These are phyloP conservation scores for Venturiaceae sp. DNA, from an alignment of 2,329 filamentous ascomycete genomes.

Conservation along the genomic window DNA sequence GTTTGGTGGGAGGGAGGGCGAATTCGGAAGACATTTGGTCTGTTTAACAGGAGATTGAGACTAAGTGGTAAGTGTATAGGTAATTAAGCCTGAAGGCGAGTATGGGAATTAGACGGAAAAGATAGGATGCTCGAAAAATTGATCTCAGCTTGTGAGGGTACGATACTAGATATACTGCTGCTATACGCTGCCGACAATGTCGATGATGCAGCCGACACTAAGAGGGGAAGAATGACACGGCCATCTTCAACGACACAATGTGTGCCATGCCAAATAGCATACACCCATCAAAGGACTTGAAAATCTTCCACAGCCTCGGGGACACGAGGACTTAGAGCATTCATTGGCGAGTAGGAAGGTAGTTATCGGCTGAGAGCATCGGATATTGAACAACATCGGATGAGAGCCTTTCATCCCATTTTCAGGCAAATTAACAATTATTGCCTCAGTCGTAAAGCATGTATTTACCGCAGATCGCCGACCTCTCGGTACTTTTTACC, in stretches of 20 bases:
- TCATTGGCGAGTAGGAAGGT: neutral
- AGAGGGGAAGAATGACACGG: neutral
- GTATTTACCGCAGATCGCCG: too few species aligned
- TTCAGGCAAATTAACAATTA: neutral
- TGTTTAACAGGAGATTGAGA: too few species aligned
- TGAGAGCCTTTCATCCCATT: neutral
- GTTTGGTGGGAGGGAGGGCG: slow-evolving; percentile 13
- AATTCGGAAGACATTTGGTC: neutral
- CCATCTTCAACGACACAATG: neutral
- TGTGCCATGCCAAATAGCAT: neutral
- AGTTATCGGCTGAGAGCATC: neutral
- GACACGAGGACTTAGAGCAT: too few species aligned
- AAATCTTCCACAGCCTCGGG: neutral
- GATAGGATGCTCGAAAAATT: neutral
- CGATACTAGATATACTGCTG: neutral
- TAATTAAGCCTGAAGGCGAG: neutral
- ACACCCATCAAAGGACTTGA: neutral
- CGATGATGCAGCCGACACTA: neutral
- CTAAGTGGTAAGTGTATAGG: neutral
- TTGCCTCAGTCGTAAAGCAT: neutral
- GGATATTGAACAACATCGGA: too few species aligned
- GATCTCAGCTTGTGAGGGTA: neutral
- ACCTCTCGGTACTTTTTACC: too few species aligned
- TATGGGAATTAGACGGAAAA: neutral
- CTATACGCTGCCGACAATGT: neutral